Conservation (phyloP, 176 grass and related monocot species). For the Oryza glaberrima region DNA sequence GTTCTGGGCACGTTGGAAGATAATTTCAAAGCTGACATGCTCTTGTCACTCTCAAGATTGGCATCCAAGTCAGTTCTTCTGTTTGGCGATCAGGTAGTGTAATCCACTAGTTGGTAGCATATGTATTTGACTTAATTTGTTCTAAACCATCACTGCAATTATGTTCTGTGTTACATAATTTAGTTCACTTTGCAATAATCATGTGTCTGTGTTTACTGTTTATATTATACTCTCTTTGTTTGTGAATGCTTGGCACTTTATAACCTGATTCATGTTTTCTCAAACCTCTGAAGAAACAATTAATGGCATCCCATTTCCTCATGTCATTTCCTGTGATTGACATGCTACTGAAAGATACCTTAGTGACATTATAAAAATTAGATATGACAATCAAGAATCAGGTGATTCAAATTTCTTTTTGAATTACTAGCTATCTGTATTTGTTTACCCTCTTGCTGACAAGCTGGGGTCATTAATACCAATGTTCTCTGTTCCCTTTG, state of each 20-base stretch:
- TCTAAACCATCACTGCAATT: conserved; percentile 31
- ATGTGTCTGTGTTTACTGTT: not conserved
- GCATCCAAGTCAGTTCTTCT: conserved; percentile 63
- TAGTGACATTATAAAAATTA: not conserved
- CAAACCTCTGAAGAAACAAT: not conserved
- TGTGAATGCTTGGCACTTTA: not conserved
- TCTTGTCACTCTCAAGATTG: conserved; percentile 69
- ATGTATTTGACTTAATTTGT: not conserved
- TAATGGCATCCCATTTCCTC: not conserved
- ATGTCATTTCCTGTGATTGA: not conserved
- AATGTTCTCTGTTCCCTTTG: not conserved
- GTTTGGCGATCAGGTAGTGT: conserved; percentile 59
- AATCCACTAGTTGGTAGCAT: not conserved
- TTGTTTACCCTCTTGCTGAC: not conserved
- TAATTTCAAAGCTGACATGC: conserved; percentile 69
- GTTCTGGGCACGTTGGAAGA: conserved; percentile 57
- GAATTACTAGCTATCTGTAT: conserved; percentile 11
- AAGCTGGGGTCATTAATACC: not conserved
- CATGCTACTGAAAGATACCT: not conserved
- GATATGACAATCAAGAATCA: too few species aligned
- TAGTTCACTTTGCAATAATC: conserved; percentile 10
- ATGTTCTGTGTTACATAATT: conserved; percentile 34
- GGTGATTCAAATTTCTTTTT: not conserved
- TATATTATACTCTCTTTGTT: not conserved
- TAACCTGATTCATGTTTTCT: not conserved